Evolutionary conservation across 116 monocot genomes (phyloP).

Genomic region (Phalaenopsis hybrid): DNA sequence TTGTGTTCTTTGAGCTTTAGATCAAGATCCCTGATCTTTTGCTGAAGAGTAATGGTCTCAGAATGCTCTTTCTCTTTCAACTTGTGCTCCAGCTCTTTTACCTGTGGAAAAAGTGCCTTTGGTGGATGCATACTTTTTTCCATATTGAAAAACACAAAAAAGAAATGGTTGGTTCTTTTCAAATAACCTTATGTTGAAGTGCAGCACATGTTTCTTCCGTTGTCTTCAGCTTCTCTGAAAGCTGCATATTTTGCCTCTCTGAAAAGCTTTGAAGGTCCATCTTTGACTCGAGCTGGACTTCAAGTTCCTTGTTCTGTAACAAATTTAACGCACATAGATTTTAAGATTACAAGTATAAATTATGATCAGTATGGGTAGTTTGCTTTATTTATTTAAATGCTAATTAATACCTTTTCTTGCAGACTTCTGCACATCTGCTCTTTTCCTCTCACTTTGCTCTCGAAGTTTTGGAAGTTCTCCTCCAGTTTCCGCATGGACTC

Average conservation of each 20-base stretch:
- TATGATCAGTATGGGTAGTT: neutral
- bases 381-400: neutral
- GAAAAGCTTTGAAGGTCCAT: slow-evolving; percentile 32
- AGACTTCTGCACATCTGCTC: slow-evolving; percentile 54
- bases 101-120: slow-evolving; percentile 17
- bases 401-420: slow-evolving; percentile 62
- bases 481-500: slow-evolving; percentile 62
- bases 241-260: slow-evolving; percentile 46
- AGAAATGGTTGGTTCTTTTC: neutral
- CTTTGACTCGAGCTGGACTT: slow-evolving; percentile 49
- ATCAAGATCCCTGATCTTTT: slow-evolving; percentile 54
- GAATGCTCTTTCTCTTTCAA: slow-evolving; percentile 48
- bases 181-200: slow-evolving; percentile 56
- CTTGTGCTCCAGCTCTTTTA: slow-evolving; percentile 53
- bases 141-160: neutral
- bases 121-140: neutral
- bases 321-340: neutral
- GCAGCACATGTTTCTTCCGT: slow-evolving; percentile 46
- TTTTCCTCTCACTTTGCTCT: slow-evolving; percentile 61
- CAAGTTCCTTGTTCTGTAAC: slow-evolving; percentile 59
- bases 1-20: slow-evolving; percentile 40
- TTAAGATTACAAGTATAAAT: neutral
- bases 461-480: slow-evolving; percentile 59
- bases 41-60: slow-evolving; percentile 34
- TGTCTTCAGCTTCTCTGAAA: slow-evolving; percentile 48